These are phyloP conservation scores for Backusella liffmaniae DNA, from an alignment of 192 early-diverging fungal species.

Conservation along the genomic window DNA sequence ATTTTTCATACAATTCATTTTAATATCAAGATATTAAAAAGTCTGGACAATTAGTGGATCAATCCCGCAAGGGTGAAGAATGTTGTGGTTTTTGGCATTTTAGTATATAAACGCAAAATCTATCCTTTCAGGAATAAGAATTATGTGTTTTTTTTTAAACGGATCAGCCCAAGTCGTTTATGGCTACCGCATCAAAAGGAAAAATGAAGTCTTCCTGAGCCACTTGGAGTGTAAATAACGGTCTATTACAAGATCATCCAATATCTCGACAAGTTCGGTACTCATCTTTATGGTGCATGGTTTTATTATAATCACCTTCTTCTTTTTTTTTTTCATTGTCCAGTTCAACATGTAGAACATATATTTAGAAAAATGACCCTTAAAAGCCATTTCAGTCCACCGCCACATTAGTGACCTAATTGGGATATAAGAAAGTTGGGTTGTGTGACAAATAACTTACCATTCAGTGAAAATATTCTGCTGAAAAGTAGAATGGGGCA, in stretches of 20 bases:
- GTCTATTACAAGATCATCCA: not conserved
- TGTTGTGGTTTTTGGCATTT: not conserved
- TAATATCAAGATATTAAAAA: not conserved
- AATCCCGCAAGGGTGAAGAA: not conserved
- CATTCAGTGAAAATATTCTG: no score
- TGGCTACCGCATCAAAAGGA: not conserved
- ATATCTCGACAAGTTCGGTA: not conserved
- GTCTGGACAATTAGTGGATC: not conserved
- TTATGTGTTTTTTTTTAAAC: no score
- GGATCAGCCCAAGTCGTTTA: not conserved
- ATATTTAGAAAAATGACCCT: not conserved
- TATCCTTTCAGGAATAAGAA: not conserved
- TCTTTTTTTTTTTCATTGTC: not conserved
- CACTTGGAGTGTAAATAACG: not conserved
- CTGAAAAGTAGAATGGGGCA: no score
- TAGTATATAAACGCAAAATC: not conserved
- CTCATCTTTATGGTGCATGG: not conserved
- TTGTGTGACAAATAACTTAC: no score
- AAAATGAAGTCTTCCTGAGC: not conserved
- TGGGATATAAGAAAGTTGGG: not conserved
- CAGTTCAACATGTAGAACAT: not conserved
- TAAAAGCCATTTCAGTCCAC: not conserved
- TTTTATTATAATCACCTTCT: not conserved
- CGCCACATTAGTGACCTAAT: not conserved
- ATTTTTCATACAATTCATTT: not conserved